Evolutionary conservation across 176 grass and related monocot species (phyloP), one percentile per base, ranked within the genome.

Genomic region (Tillandsia leiboldiana): DNA sequence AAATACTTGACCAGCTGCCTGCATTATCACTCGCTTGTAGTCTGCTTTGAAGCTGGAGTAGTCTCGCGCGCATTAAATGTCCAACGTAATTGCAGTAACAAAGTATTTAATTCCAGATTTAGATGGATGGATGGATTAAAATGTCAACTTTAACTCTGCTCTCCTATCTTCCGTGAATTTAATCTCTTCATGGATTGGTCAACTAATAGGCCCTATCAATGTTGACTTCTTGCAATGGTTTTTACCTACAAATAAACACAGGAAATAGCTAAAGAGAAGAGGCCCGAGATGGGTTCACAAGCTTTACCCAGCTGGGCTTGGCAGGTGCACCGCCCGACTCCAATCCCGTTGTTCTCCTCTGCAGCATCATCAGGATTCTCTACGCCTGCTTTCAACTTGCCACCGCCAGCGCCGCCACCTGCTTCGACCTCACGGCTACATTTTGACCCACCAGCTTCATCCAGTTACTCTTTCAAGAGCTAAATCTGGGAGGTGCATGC

Each of bases 281-380:
- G 84, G 70, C 65, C 71, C 20, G 86, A 85, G 66, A 15, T 53
- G 79, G 73, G 53, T 27, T 68, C 77, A 23, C 68, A 51, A 74
- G 11, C 70, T 50, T 72, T 71, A 56, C 72, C 84, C 1, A 27
- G 63, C 48, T 86, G 82, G 95, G 89, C 79, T 48, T 93, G 94
- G 94, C 94, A 84, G 72, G 62, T 75, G 86, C 86, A 83, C 51
- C 80, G 79, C 53, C 63, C 72, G 12, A 50, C 66, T 70, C 79
- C 72, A 64, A 68, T 74, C 72, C 82, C 90, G 50, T 78, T 74
- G 53, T 72, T 81, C 77, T 82, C 85, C 57, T 82, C 90, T 93
- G 95, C 95, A 99, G 95, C 95, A 99, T 99, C 95, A 99, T 99
- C 95, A 99, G 95, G 95, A 99, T 99, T 99, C 90, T 90, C 84